Evolutionary conservation across 78 protist species (phyloP), one percentile per base, ranked within the genome.

Genomic region (Parvularia atlantis): DNA sequence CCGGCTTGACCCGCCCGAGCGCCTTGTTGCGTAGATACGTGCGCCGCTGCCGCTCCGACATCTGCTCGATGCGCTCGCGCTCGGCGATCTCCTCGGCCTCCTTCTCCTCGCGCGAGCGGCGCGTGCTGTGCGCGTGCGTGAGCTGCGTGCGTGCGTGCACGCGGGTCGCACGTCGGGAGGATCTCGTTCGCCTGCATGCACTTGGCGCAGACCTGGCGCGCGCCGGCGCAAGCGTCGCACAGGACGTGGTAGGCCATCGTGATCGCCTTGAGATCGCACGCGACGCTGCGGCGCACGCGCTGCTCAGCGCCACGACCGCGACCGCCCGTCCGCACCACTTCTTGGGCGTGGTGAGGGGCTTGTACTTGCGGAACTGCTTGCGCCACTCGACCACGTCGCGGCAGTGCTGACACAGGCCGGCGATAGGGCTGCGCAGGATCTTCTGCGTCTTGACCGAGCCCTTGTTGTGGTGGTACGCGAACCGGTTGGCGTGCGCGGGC

Each of bases 371-470:
- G 56, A 73, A 89, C 66, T 65, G 61, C 73, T 89, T 89, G 52
- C 86, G 69, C 93, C 93, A 89, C 54, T 85, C 86, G 28, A 89
- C 78, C 39, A 77, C 62, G 37, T 84, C 91, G 48, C 61, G 73
- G 63, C 93, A 89, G 17, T 54, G 37, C 33, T 35, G 64, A 46
- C 93, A 89, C 11, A 89, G 73, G 33, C 91, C 91, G 41, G 64
- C 71, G 71, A 77, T 89, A 33, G 90, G 90, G 24, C 65, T 17
- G 0, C 71, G 1, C 0, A 73, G 35, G 67, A 89, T 89, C 50
- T 65, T 19, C 44, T 58, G 71, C 5, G 93, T 82, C 74, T 74
- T 77, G 31, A 62, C 71, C 59, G 80, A 67, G 31, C 69, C 63
- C 61, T 80, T 82, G 66, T 89, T 86, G 66, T 89, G 93, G 50